Percentiles rank a stretch among this genome's conserved stretches.
Evolutionary conservation across 352 stramenopile genomes (phyloP).

Genomic region (Pythium phragmitis): DNA sequence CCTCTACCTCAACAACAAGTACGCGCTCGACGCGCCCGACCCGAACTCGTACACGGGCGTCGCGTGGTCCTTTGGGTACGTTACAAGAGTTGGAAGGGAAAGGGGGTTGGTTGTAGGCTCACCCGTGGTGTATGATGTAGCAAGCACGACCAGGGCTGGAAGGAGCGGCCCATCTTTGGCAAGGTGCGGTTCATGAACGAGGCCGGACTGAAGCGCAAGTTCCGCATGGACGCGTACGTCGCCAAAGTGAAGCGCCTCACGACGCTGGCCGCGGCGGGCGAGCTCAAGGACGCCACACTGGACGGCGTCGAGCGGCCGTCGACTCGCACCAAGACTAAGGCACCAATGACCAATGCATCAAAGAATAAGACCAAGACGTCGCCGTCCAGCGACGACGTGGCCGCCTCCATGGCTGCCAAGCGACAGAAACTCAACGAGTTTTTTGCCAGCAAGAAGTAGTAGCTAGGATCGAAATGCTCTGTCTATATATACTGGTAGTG

Average conservation of each 20-base stretch:
- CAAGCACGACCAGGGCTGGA: constrained; percentile 98
- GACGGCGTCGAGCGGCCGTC: background rate
- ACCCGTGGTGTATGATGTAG: constrained; percentile 20
- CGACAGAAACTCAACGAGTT: constrained; percentile 32
- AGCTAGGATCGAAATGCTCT: background rate
- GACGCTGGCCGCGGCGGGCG: background rate
- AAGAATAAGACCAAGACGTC: background rate
- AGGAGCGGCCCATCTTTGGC: constrained; percentile 95
- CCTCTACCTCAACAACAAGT: constrained; percentile 98
- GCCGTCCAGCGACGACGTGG: constrained; percentile 15
- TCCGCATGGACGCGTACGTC: constrained; percentile 92
- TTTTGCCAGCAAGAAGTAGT: constrained; percentile 24
- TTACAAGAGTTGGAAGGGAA: background rate
- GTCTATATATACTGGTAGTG: background rate
- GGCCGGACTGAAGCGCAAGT: constrained; percentile 97
- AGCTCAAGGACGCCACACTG: background rate
- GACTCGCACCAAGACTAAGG: background rate
- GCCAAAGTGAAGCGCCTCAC: constrained; percentile 40
- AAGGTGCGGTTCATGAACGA: constrained; percentile 99
- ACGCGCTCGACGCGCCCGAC: constrained; percentile 96
- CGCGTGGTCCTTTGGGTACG: constrained; percentile 75
- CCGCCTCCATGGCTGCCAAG: constrained; percentile 25
- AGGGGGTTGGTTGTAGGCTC: background rate
- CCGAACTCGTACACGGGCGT: constrained; percentile 92
- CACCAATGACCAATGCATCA: background rate